A percentile compares a stretch with the other conserved stretches of the same genome.
Evolutionary conservation across 1,284 basidiomycete genomes (phyloP).

Genomic region (Cutaneotrichosporon arboriforme): DNA sequence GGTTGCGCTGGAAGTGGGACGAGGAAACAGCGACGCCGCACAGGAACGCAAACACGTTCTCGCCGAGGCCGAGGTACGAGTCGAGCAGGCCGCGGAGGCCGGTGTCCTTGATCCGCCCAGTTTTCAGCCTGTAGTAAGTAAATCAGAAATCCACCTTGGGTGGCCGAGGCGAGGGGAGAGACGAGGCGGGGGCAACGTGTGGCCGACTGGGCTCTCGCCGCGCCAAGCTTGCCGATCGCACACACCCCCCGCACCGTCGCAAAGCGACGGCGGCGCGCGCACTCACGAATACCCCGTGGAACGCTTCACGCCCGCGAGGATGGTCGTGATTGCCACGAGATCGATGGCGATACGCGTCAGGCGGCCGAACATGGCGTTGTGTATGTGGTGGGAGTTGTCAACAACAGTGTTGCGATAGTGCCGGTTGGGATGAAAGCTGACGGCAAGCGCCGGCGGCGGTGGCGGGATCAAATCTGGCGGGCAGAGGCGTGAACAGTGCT

Average conservation of each 20-base stretch:
- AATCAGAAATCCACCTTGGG: background rate
- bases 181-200: background rate
- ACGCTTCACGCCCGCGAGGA: slow-evolving; percentile 84
- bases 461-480: too few relatives aligned
- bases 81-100: slow-evolving; percentile 70
- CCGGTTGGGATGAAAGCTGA: background rate
- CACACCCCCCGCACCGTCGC: too few relatives aligned
- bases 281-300: slow-evolving; percentile 67
- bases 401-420: background rate
- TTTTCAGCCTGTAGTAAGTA: slow-evolving; percentile 54
- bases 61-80: slow-evolving; percentile 77
- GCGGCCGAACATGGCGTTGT: slow-evolving; percentile 66
- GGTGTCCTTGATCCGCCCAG: slow-evolving; percentile 66
- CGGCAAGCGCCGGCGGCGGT: too few relatives aligned
- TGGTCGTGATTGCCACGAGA: slow-evolving; percentile 79
- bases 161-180: background rate
- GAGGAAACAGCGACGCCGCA: slow-evolving; percentile 77
- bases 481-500: too few relatives aligned
- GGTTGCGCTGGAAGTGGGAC: slow-evolving; percentile 54
- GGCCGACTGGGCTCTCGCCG: too few relatives aligned
- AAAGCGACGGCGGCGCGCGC: too few relatives aligned
- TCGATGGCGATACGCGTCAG: slow-evolving; percentile 80
- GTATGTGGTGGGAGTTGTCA: background rate
- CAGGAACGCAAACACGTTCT: slow-evolving; percentile 77
- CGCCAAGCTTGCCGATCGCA: too few relatives aligned